These are phyloP conservation scores for Mortierella sp. DNA, from an alignment of 371 early-diverging fungal species.

Conservation along the genomic window DNA sequence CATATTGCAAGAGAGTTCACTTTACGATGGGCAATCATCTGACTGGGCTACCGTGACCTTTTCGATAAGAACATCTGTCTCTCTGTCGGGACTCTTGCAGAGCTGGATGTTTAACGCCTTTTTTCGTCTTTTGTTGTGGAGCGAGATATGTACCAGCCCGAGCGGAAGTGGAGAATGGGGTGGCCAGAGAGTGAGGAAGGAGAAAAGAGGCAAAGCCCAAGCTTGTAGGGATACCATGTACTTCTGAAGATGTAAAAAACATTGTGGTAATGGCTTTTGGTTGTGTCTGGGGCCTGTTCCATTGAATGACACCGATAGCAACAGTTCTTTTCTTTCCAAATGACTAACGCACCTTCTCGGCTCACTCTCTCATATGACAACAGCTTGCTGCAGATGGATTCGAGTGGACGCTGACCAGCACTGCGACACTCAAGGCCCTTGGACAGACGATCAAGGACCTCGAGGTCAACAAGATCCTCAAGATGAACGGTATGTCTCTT, in stretches of 20 bases:
- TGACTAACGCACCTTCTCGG: not conserved
- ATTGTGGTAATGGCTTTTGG: not conserved
- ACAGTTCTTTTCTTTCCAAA: not conserved
- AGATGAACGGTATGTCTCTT: slow-evolving; percentile 38
- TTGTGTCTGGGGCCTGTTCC: not conserved
- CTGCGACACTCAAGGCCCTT: slow-evolving; percentile 68
- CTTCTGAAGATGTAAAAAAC: not conserved
- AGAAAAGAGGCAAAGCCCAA: not conserved
- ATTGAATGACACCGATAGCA: not conserved
- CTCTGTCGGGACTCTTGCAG: not conserved
- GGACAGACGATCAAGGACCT: slow-evolving; percentile 57
- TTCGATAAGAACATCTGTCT: not conserved
- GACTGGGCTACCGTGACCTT: not conserved
- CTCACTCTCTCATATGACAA: not conserved
- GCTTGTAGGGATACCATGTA: not conserved
- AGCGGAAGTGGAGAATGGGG: not conserved
- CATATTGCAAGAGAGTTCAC: not conserved
- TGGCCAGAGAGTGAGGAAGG: not conserved
- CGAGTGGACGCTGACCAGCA: slow-evolving; percentile 67
- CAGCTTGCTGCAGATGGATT: slow-evolving; percentile 53
- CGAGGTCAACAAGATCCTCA: slow-evolving; percentile 39
- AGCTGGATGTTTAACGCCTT: not conserved
- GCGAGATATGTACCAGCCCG: not conserved
- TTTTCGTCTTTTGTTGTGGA: slow-evolving; percentile 5
- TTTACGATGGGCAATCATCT: slow-evolving; percentile 3